phyloP scores from a whole-genome alignment of 2,329 filamentous ascomycete species.

The Lasiodiplodia theobromae region DNA sequence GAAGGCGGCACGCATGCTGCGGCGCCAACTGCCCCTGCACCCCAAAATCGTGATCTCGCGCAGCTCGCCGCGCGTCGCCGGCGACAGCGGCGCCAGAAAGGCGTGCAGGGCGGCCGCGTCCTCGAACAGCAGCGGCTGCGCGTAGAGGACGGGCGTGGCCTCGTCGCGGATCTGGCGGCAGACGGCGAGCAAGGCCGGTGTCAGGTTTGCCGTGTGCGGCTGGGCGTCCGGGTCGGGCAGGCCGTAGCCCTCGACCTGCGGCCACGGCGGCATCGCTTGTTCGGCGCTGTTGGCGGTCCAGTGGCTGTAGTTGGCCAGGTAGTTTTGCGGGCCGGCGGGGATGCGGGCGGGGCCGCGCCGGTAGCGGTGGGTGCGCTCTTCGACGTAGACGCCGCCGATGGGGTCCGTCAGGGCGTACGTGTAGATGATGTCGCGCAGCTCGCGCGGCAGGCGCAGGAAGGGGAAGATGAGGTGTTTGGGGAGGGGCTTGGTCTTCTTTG shows the following conservation, averaged over 20 bases:
- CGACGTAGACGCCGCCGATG: conserved; percentile 38
- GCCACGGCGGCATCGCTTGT: not conserved
- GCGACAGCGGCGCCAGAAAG: conserved; percentile 43
- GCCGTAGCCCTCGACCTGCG: not conserved
- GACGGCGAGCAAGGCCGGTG: conserved; percentile 40
- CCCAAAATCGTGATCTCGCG: conserved; percentile 37
- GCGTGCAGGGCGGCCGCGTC: conserved; percentile 41
- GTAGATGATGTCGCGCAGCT: conserved; percentile 46
- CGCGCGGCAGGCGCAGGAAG: conserved; percentile 44
- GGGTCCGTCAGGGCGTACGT: conserved; percentile 37
- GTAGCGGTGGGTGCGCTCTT: conserved; percentile 36
- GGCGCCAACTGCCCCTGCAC: conserved; percentile 34
- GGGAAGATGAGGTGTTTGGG: conserved; percentile 44
- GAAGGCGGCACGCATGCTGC: conserved; percentile 40
- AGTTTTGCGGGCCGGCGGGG: conserved; percentile 26
- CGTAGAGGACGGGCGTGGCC: conserved; percentile 39
- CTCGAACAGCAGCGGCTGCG: conserved; percentile 39
- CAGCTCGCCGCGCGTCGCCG: conserved; percentile 36
- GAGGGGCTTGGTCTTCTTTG: conserved; percentile 31
- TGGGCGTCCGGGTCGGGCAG: not conserved
- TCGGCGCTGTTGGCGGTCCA: not conserved
- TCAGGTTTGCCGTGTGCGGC: conserved; percentile 25
- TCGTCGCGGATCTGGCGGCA: conserved; percentile 42
- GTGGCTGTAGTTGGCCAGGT: conserved; percentile 30
- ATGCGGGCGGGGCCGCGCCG: conserved; percentile 41